Base-by-base conservation (phyloP, 2,329 filamentous ascomycete species). In the Cladosporium oxysporum region DNA sequence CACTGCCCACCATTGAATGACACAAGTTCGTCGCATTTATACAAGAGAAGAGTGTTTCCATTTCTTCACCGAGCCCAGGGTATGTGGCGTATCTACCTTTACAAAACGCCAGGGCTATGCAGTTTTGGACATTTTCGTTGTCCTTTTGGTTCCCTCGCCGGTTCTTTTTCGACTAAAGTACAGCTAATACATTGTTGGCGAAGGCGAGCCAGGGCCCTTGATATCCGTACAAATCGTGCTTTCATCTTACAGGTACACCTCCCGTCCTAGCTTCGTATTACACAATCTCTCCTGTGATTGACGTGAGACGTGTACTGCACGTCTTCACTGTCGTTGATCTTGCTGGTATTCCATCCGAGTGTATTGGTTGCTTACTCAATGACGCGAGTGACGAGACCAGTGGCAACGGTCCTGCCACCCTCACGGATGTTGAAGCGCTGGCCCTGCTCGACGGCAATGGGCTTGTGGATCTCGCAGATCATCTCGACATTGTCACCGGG, bases 401-500 rank as follows among this genome's bases (percentile, higher is more conserved):
- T 79, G 37, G 77, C 78, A 64, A 80, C 78, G 44, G 76, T 80
- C 65, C 92, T 88, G 75, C 94, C 93, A 84, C 95, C 95, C 85
- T 99, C 95, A 82, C 95, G 92, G 78, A 99, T 89, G 85, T 98
- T 99, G 88, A 99, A 95, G 75, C 95, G 91, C 85, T 97, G 92
- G 74, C 95, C 94, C 69, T 87, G 83, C 84, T 99, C 95, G 70
- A 97, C 82, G 67, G 94, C 94, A 76, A 96, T 87, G 69, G 94
- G 92, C 81, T 91, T 84, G 81, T 92, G 88, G 77, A 97, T 89
- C 75, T 90, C 88, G 79, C 93, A 91, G 71, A 95, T 83, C 93
- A 99, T 97, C 86, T 99, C 95, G 72, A 97, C 88, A 82, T 99
- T 99, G 87, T 99, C 95, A 80, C 95, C 95, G 62, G 95, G 95